Percentiles rank a stretch among this genome's conserved stretches.
Conservation (phyloP, 495 filamentous ascomycete species). For the Lepidopterella palustris region DNA sequence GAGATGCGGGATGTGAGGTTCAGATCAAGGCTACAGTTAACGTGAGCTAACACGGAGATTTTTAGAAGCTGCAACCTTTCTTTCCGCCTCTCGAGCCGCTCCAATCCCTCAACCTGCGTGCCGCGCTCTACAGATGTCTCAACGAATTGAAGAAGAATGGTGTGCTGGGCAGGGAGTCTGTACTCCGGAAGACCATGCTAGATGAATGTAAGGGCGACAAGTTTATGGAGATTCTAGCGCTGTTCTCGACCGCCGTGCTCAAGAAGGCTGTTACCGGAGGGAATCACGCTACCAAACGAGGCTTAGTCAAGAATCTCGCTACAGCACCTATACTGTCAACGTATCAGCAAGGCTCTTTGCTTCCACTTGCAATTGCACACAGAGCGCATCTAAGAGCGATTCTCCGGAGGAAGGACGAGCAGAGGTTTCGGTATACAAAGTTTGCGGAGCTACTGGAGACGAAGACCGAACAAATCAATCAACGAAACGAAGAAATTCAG, state of each 20-base stretch:
- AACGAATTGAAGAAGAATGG: conserved; percentile 82
- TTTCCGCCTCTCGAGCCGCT: conserved; percentile 81
- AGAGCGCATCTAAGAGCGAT: conserved; percentile 52
- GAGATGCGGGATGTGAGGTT: conserved; percentile 58
- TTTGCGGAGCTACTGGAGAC: conserved; percentile 54
- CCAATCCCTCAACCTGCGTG: conserved; percentile 81
- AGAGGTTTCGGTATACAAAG: conserved; percentile 44
- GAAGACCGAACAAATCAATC: conserved; percentile 44
- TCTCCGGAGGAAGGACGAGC: conserved; percentile 51
- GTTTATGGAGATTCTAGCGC: conserved; percentile 65
- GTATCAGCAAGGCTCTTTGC: conserved; percentile 53
- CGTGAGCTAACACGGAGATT: conserved; percentile 4
- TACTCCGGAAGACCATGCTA: conserved; percentile 81
- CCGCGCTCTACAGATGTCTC: conserved; percentile 71
- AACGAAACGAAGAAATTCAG: conserved; percentile 27
- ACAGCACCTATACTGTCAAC: conserved; percentile 53
- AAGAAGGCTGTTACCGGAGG: conserved; percentile 53
- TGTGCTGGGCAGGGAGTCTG: conserved; percentile 64
- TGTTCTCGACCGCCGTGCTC: conserved; percentile 73
- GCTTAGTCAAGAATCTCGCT: conserved; percentile 53
- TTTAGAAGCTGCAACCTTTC: conserved; percentile 80
- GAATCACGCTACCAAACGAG: conserved; percentile 22
- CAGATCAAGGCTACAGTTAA: background rate
- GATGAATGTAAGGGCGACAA: conserved; percentile 62
- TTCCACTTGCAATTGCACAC: conserved; percentile 67